Evolutionary conservation across 441 rosid genomes (phyloP).

Genomic region (Corymbia citriodora): DNA sequence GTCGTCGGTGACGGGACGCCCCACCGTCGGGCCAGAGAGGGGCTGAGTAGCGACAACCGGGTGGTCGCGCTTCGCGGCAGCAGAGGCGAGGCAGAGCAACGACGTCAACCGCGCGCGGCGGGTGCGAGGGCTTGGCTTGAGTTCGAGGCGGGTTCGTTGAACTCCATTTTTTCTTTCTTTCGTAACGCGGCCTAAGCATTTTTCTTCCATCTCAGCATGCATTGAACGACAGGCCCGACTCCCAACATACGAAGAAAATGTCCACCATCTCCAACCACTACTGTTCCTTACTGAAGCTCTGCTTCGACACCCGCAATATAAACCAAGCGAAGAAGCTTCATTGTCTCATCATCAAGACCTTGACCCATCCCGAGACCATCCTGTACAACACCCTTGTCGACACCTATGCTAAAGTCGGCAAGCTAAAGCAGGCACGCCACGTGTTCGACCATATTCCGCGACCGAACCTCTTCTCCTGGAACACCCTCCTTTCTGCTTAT

Average conservation of each 20-base stretch:
- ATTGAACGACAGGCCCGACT: background rate
- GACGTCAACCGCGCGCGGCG: background rate
- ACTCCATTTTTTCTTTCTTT: too few species aligned
- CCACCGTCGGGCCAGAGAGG: background rate
- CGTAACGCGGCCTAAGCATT: background rate
- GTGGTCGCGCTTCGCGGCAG: background rate
- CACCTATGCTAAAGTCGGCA: slow-evolving; percentile 30
- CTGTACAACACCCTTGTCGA: slow-evolving; percentile 51
- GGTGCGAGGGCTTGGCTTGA: background rate
- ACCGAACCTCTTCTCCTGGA: slow-evolving; percentile 74
- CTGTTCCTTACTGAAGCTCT: slow-evolving; percentile 51
- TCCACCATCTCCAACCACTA: slow-evolving; percentile 24
- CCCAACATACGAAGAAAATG: background rate
- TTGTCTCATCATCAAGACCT: slow-evolving; percentile 45
- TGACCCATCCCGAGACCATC: slow-evolving; percentile 47
- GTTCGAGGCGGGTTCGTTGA: too few species aligned
- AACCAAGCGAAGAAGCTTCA: slow-evolving; percentile 59
- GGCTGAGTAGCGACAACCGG: background rate
- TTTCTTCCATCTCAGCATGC: background rate
- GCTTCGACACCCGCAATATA: slow-evolving; percentile 39
- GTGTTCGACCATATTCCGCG: slow-evolving; percentile 60
- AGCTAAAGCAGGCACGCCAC: slow-evolving; percentile 45
- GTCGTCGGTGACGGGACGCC: background rate
- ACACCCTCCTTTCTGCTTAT: slow-evolving; percentile 73
- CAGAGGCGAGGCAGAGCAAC: background rate